Evolutionary conservation across 257 asterid species (phyloP), one percentile per base, ranked within the genome.

Genomic region (Penstemon newberryi): DNA sequence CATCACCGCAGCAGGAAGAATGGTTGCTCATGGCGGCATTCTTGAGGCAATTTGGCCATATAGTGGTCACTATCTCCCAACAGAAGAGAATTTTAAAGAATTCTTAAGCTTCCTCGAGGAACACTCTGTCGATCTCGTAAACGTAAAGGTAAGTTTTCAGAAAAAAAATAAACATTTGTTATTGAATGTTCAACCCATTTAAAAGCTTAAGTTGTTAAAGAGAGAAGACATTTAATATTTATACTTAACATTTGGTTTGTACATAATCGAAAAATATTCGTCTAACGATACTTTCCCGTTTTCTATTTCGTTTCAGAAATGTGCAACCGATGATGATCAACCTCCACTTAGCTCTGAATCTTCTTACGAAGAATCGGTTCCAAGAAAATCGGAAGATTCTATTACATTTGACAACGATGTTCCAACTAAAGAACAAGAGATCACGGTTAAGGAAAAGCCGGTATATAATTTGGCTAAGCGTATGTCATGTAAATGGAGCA

Each of bases 1-100:
- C 36, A 90, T 86, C 63, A 93, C 96, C 0, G 97, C 99, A 0
- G 99, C 99, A 1, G 99, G 99, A 43, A 85, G 99, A 75, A 71
- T 90, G 66, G 95, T 93, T 0, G 91, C 96, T 41, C 96, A 74
- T 33, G 75, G 12, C 4, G 99, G 99, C 12, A 72, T 84, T 79
- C 92, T 90, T 40, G 95, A 93, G 96, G 97, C 97, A 15, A 85
- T 91, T 59, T 89, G 97, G 97, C 97, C 97, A 33, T 91, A 91
- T 63, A 91, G 97, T 46, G 97, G 97, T 65, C 97, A 91, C 79
- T 91, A 91, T 80, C 97, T 82, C 65, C 97, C 97, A 4, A 91
- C 97, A 0, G 96, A 91, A 74, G 97, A 91, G 75, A 87, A 91
- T 70, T 91, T 91, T 79, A 72, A n/a, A 69, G 97, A 89, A 69